phyloP scores from a whole-genome alignment of 768 basidiomycete species.

The Russula vinacea region DNA sequence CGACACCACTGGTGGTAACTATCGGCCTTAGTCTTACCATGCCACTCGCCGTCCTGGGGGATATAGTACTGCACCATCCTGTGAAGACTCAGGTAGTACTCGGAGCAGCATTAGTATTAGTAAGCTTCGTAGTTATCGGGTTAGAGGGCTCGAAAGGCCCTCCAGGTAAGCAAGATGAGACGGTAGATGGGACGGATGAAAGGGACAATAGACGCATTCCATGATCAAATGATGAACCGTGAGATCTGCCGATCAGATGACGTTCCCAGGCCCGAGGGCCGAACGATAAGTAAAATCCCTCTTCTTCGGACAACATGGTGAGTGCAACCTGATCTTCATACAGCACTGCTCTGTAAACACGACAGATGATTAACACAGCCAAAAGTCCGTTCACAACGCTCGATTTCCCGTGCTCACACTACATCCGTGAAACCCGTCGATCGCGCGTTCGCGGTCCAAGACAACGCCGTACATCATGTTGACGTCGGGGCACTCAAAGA shows the following conservation, averaged over 20 bases:
- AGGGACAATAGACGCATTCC: slow-evolving; percentile 7
- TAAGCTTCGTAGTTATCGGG: slow-evolving; percentile 75
- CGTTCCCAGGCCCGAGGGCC: background rate
- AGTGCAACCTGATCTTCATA: slow-evolving; percentile 4
- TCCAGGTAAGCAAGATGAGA: slow-evolving; percentile 16
- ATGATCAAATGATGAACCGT: background rate
- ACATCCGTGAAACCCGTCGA: slow-evolving; percentile 48
- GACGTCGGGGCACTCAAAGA: slow-evolving; percentile 44
- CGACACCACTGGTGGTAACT: slow-evolving; percentile 90
- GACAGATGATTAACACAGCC: slow-evolving; percentile 29
- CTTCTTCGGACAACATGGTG: slow-evolving; percentile 20
- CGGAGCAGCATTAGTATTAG: slow-evolving; percentile 74
- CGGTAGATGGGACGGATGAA: background rate
- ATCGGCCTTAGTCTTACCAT: slow-evolving; percentile 92
- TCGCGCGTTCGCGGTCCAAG: slow-evolving; percentile 50
- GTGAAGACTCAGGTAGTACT: slow-evolving; percentile 57
- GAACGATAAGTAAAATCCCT: slow-evolving; percentile 4
- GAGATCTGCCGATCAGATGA: background rate
- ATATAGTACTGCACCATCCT: slow-evolving; percentile 60
- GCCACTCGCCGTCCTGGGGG: slow-evolving; percentile 84
- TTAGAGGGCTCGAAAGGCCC: slow-evolving; percentile 43
- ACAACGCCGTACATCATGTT: slow-evolving; percentile 47
- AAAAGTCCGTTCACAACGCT: slow-evolving; percentile 43
- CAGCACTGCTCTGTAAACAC: background rate
- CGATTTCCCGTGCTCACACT: slow-evolving; percentile 44